Evolutionary conservation across 306 rosid genomes (phyloP).

Genomic region (Leucaena leucocephala): DNA sequence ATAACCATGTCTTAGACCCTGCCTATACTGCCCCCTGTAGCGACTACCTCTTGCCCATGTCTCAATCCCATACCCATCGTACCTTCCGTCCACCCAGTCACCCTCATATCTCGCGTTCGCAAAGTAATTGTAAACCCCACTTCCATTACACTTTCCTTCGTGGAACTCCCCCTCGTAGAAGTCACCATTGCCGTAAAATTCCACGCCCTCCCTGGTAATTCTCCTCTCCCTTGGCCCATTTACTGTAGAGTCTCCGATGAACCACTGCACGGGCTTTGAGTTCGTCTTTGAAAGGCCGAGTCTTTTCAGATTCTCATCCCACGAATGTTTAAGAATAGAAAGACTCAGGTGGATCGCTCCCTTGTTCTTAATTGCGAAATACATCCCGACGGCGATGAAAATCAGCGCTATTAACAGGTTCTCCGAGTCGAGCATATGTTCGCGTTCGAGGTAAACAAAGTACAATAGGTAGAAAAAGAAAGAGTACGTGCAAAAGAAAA

Average conservation of each 20-base stretch:
- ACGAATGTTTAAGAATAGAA: constrained; percentile 49
- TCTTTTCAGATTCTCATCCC: constrained; percentile 50
- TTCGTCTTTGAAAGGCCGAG: constrained; percentile 39
- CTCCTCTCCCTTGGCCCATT: constrained; percentile 25
- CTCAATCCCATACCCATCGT: constrained; percentile 72
- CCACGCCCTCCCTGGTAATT: constrained; percentile 64
- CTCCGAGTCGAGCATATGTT: constrained; percentile 56
- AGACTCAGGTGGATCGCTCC: constrained; percentile 48
- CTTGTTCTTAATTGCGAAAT: constrained; percentile 58
- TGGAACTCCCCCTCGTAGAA: constrained; percentile 78
- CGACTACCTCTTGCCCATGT: constrained; percentile 79
- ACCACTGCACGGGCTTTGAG: constrained; percentile 65
- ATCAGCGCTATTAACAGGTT: constrained; percentile 56
- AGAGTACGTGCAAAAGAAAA: constrained; percentile 42
- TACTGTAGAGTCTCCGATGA: constrained; percentile 51
- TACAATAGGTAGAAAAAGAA: constrained; percentile 41
- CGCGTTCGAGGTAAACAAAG: constrained; percentile 48
- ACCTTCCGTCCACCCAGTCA: constrained; percentile 69
- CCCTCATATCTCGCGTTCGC: constrained; percentile 69
- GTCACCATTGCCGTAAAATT: constrained; percentile 73
- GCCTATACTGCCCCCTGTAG: constrained; percentile 72
- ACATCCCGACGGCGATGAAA: constrained; percentile 58
- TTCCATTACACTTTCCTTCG: constrained; percentile 58
- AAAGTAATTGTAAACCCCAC: constrained; percentile 70
- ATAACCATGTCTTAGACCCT: constrained; percentile 78